Evolutionary conservation across 2,329 filamentous ascomycete species (phyloP).

Genomic region (Epichloe sibirici): DNA sequence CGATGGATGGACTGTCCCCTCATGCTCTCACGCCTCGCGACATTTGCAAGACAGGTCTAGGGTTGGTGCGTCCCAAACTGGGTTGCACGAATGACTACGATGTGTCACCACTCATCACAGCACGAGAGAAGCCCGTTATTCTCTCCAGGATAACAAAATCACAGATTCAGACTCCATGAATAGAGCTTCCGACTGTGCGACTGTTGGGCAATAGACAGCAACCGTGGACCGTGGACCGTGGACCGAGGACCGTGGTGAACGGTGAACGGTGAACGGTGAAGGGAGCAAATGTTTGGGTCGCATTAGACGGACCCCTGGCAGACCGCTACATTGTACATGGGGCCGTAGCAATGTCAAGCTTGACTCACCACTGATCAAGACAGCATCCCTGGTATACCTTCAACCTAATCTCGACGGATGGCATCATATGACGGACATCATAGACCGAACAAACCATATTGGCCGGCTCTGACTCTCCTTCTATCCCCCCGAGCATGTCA

Average conservation of each 20-base stretch:
- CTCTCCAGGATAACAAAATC: no score
- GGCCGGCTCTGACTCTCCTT: not conserved
- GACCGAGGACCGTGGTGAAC: no score
- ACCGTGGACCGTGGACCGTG: not conserved
- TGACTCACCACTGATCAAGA: not conserved
- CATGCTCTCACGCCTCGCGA: not conserved
- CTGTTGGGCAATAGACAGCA: not conserved
- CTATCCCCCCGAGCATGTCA: not conserved
- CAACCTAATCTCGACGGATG: not conserved
- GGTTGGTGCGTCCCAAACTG: not conserved
- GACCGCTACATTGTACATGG: no score
- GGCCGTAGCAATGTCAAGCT: no score
- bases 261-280: not conserved
- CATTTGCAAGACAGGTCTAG: not conserved
- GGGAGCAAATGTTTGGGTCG: not conserved
- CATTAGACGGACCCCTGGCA: not conserved
- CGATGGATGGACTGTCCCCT: not conserved
- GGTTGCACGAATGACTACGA: not conserved
- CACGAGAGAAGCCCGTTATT: not conserved
- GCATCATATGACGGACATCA: constrained; percentile 4
- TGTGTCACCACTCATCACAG: not conserved
- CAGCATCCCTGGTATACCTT: not conserved
- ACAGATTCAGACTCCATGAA: no score
- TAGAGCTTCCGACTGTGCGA: not conserved
- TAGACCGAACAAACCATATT: not conserved